Evolutionary conservation across 192 early-diverging fungal species (phyloP), one percentile per base, ranked within the genome.

Genomic region (Kickxella alabastrina): DNA sequence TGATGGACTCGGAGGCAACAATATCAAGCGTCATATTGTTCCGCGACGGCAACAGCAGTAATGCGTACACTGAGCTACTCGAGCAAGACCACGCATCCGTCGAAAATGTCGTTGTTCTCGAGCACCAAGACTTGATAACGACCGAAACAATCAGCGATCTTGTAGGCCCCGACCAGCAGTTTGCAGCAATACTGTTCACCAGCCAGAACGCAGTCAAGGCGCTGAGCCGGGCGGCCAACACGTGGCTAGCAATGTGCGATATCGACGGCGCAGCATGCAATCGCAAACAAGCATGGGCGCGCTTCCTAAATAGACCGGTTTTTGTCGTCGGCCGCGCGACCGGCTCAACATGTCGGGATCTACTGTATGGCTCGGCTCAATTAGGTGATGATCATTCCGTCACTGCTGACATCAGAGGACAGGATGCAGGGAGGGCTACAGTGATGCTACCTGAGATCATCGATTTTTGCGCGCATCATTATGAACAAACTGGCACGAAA

Each of bases 321-420:
- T 75, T 75, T 57, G 71, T 67, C 13, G 71, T 75, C 12, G 71
- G 71, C 22, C 38, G 47, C 15, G 59, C 64, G 15, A 75, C 71
- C 10, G 3, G 25, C 21, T 12, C 4, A 34, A 19, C 24, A 24
- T 6, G 22, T 15, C n/a, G n/a, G n/a, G n/a, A n/a, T n/a, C n/a
- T n/a, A n/a, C n/a, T n/a, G n/a, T n/a, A n/a, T n/a, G n/a, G n/a
- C n/a, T n/a, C n/a, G n/a, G n/a, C n/a, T n/a, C n/a, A n/a, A n/a
- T n/a, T n/a, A n/a, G n/a, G n/a, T n/a, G n/a, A n/a, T n/a, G n/a
- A n/a, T n/a, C n/a, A n/a, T n/a, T n/a, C n/a, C n/a, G n/a, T n/a
- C n/a, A n/a, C n/a, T 17, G 39, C 21, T 10, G 62, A 61, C 27
- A 66, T 75, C 28, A 36, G 64, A 1, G 59, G 71, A 24, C 45